A percentile compares a stretch with the other conserved stretches of the same genome.
These are phyloP conservation scores for Phytophthora agathidicida DNA, from an alignment of 352 stramenopile genomes.

Conservation along the genomic window DNA sequence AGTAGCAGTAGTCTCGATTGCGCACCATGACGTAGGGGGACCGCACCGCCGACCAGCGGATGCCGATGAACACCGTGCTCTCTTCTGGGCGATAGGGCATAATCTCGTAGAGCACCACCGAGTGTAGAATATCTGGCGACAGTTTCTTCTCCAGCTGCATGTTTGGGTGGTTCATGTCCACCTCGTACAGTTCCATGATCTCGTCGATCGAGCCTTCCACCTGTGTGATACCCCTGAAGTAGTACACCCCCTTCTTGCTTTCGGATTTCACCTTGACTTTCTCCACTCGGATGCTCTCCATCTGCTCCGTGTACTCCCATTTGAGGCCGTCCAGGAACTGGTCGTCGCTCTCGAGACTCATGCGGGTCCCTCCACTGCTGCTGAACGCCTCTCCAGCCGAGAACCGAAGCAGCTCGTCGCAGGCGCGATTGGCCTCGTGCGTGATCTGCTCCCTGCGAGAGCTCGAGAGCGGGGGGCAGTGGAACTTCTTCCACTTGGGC, in stretches of 20 bases:
- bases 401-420: constrained; percentile 80
- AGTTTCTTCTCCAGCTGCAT: constrained; percentile 79
- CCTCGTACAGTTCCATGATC: constrained; percentile 75
- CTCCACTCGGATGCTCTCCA: constrained; percentile 75
- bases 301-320: constrained; percentile 78
- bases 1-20: constrained; percentile 79
- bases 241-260: constrained; percentile 66
- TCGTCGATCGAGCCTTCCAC: constrained; percentile 73
- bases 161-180: constrained; percentile 77
- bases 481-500: constrained; percentile 80
- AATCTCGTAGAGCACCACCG: constrained; percentile 82
- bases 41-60: constrained; percentile 75
- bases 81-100: constrained; percentile 56
- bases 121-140: constrained; percentile 76
- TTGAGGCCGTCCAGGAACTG: constrained; percentile 55
- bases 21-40: constrained; percentile 77
- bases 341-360: constrained; percentile 31
- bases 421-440: constrained; percentile 74
- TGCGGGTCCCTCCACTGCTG: constrained; percentile 31
- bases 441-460: constrained; percentile 70
- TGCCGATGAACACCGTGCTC: constrained; percentile 72
- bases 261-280: constrained; percentile 76
- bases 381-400: constrained; percentile 64
- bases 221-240: constrained; percentile 74
- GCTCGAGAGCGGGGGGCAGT: constrained; percentile 69